phyloP scores from a whole-genome alignment of 2,329 filamentous ascomycete genomes.

The Penicillium polonicum region DNA sequence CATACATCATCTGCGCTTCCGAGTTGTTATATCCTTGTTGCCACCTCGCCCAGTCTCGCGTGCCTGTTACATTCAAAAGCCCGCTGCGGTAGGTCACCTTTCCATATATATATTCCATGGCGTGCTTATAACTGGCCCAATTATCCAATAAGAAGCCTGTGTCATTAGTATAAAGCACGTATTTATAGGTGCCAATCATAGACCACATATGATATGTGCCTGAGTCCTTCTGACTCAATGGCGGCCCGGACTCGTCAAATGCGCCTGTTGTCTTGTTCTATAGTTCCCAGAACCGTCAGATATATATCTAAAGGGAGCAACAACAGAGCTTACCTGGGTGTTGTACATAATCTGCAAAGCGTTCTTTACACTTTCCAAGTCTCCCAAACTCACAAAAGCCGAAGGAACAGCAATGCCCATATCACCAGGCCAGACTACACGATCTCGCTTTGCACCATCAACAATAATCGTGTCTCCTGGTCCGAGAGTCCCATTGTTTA shows the following conservation, averaged over 20 bases:
- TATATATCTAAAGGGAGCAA: neutral
- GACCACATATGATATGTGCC: constrained; percentile 51
- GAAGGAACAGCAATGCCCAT: constrained; percentile 52
- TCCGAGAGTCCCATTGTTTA: constrained; percentile 42
- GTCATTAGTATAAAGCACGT: constrained; percentile 57
- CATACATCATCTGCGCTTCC: constrained; percentile 52
- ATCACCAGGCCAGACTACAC: constrained; percentile 50
- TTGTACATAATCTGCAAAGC: constrained; percentile 51
- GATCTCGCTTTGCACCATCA: constrained; percentile 46
- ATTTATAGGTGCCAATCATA: constrained; percentile 59
- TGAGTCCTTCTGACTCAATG: constrained; percentile 34
- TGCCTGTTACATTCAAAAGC: constrained; percentile 52
- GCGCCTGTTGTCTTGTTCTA: constrained; percentile 33
- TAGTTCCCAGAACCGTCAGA: neutral
- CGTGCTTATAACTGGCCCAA: constrained; percentile 52
- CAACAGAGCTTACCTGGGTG: constrained; percentile 33
- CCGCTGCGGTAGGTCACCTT: constrained; percentile 48
- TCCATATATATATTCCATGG: constrained; percentile 47
- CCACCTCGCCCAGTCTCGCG: constrained; percentile 53
- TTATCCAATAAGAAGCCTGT: constrained; percentile 47
- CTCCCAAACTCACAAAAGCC: constrained; percentile 44
- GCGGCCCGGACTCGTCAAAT: constrained; percentile 38
- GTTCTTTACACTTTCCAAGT: constrained; percentile 49
- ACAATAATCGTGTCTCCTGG: constrained; percentile 45
- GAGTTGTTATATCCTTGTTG: constrained; percentile 53